A percentile compares a stretch with the other conserved stretches of the same genome.
Conservation (phyloP, 495 filamentous ascomycete species). For the Durotheca rogersii region DNA sequence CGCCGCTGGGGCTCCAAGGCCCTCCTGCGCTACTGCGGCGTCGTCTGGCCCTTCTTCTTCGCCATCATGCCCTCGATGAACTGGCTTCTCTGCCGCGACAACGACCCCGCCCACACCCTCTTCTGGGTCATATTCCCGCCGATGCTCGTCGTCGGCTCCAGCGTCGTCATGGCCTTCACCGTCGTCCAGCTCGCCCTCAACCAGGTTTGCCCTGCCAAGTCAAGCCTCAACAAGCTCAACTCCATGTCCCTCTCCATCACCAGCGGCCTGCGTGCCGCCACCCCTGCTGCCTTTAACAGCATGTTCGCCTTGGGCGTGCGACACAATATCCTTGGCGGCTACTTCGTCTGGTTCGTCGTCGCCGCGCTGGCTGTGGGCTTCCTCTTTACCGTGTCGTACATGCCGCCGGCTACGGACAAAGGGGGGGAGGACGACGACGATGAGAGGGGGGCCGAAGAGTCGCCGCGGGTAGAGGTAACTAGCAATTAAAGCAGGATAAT, state of each 20-base stretch:
- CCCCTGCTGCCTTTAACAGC: slow-evolving; percentile 60
- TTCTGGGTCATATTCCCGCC: slow-evolving; percentile 59
- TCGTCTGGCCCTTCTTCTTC: slow-evolving; percentile 61
- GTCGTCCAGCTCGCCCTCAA: slow-evolving; percentile 67
- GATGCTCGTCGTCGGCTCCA: slow-evolving; percentile 49
- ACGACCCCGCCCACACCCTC: slow-evolving; percentile 18
- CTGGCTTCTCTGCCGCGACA: slow-evolving; percentile 48
- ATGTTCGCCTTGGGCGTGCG: slow-evolving; percentile 62
- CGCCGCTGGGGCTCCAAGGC: slow-evolving; percentile 59
- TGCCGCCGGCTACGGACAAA: slow-evolving; percentile 52
- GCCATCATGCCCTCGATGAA: slow-evolving; percentile 51
- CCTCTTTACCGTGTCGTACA: slow-evolving; percentile 44
- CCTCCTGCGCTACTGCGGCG: slow-evolving; percentile 54
- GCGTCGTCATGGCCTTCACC: slow-evolving; percentile 69
- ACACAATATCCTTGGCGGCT: slow-evolving; percentile 56
- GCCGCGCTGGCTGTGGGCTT: slow-evolving; percentile 48
- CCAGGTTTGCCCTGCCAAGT: slow-evolving; percentile 61
- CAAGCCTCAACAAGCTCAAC: slow-evolving; percentile 63
- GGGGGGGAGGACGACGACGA: slow-evolving; percentile 28
- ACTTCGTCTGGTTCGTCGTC: slow-evolving; percentile 67
- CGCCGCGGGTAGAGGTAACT: too few relatives aligned
- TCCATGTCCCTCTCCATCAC: slow-evolving; percentile 58
- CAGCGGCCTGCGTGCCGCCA: slow-evolving; percentile 56
- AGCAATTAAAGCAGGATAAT: too few relatives aligned
- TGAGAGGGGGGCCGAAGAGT: slow-evolving; percentile 4